These are phyloP conservation scores for Acanthamoeba sp. DNA, from an alignment of 208 protist genomes.

Conservation along the genomic window DNA sequence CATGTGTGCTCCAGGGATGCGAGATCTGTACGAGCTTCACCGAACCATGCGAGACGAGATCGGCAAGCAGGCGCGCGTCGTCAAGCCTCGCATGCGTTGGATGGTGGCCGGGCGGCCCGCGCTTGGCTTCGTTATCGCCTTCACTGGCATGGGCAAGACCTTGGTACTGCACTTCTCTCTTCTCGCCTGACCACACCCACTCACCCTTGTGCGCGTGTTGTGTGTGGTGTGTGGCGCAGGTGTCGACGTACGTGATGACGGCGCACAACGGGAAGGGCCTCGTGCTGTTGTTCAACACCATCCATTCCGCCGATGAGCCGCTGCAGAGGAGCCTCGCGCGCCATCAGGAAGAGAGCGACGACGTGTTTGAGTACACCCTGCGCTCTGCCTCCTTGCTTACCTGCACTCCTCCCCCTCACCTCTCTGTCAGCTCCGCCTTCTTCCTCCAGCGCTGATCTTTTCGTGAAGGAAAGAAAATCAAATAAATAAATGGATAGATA, in stretches of 20 bases:
- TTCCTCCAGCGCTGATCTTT: no score
- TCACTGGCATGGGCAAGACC: constrained; percentile 13
- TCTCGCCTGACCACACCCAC: no score
- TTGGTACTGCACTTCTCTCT: no score
- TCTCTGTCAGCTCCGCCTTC: no score
- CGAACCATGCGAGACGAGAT: background rate
- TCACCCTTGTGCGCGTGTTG: no score
- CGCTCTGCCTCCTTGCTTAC: background rate
- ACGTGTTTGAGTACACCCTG: background rate
- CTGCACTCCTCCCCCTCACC: no score
- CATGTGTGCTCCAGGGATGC: background rate
- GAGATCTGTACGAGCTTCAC: constrained; percentile 25
- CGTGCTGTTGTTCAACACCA: constrained; percentile 6
- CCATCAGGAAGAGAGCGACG: background rate
- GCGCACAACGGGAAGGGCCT: background rate
- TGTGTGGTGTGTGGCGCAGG: background rate
- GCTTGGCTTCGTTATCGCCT: background rate
- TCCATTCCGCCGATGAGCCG: background rate
- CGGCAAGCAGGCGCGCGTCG: constrained; percentile 17
- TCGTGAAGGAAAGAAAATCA: no score
- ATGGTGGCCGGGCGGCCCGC: background rate
- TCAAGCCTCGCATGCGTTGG: constrained; percentile 19
- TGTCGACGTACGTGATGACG: constrained; percentile 18
- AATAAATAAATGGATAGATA: no score
- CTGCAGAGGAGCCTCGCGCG: background rate